phyloP scores from a whole-genome alignment of 2,329 filamentous ascomycete species.

The Sporothrix schenckii region DNA sequence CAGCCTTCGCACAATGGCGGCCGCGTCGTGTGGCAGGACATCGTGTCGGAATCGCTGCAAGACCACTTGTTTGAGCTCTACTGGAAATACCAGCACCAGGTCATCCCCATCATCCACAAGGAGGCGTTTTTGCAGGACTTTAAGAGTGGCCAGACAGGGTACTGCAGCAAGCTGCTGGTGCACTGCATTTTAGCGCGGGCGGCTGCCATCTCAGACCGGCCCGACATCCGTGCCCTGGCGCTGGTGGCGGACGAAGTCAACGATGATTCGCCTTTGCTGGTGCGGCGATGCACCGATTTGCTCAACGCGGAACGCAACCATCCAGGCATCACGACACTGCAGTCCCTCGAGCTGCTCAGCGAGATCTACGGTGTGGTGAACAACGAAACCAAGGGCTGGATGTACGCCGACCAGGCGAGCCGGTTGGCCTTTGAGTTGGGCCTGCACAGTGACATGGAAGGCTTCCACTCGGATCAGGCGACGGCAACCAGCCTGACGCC shows the following conservation, averaged over 20 bases:
- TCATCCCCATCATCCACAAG: conserved; percentile 30
- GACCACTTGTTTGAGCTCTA: conserved; percentile 29
- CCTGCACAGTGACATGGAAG: conserved; percentile 26
- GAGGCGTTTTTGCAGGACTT: conserved; percentile 31
- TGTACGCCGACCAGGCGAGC: neutral
- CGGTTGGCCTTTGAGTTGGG: conserved; percentile 28
- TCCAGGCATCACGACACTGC: conserved; percentile 29
- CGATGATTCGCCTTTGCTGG: conserved; percentile 23
- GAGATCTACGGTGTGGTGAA: conserved; percentile 26
- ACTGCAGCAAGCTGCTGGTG: conserved; percentile 31
- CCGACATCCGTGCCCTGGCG: conserved; percentile 27
- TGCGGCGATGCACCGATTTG: conserved; percentile 17
- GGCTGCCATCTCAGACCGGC: conserved; percentile 23
- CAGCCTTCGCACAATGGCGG: neutral
- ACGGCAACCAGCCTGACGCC: neutral
- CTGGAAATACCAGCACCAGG: conserved; percentile 29
- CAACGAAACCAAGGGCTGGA: conserved; percentile 29
- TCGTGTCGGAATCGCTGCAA: neutral
- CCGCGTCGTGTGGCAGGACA: conserved; percentile 26
- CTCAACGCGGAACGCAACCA: conserved; percentile 22
- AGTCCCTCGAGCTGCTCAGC: conserved; percentile 25
- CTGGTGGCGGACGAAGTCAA: conserved; percentile 28
- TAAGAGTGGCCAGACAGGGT: conserved; percentile 24
- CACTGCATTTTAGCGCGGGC: conserved; percentile 29
- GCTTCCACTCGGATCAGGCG: neutral